These are phyloP conservation scores for Solanum pimpinellifolium DNA, from an alignment of 257 asterid genomes.

Conservation along the genomic window DNA sequence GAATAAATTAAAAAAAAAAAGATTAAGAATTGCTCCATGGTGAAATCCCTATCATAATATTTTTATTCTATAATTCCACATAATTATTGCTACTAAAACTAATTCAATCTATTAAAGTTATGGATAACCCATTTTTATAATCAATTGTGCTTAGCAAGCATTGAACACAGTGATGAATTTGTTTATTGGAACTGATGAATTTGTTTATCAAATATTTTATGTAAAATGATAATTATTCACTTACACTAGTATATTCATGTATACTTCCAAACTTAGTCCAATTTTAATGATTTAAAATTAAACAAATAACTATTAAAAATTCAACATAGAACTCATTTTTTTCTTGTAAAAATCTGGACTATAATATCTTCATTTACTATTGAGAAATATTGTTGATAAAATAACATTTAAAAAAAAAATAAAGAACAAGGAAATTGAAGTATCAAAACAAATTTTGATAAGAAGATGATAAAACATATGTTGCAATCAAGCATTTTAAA, in stretches of 20 bases:
- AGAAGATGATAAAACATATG: background rate
- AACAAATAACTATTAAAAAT: too few species aligned
- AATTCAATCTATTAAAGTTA: background rate
- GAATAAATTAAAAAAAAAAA: too few species aligned
- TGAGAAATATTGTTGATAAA: background rate
- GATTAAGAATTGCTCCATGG: background rate
- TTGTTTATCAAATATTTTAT: background rate
- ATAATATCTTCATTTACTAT: background rate
- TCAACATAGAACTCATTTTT: background rate
- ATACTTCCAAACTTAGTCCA: background rate
- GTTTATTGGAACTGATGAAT: background rate
- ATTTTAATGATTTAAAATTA: background rate
- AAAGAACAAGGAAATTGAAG: background rate
- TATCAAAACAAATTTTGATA: background rate
- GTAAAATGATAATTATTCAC: background rate
- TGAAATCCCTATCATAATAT: background rate
- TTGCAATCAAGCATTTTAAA: background rate
- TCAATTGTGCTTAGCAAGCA: background rate
- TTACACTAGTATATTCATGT: background rate
- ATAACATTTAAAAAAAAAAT: background rate
- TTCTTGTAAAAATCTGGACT: background rate
- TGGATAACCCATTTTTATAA: background rate
- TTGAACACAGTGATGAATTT: background rate
- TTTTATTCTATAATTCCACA: background rate
- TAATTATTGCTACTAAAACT: background rate